Evolutionary conservation across 768 basidiomycete species (phyloP), one percentile per base, ranked within the genome.

Genomic region (Mycena sanguinolenta): DNA sequence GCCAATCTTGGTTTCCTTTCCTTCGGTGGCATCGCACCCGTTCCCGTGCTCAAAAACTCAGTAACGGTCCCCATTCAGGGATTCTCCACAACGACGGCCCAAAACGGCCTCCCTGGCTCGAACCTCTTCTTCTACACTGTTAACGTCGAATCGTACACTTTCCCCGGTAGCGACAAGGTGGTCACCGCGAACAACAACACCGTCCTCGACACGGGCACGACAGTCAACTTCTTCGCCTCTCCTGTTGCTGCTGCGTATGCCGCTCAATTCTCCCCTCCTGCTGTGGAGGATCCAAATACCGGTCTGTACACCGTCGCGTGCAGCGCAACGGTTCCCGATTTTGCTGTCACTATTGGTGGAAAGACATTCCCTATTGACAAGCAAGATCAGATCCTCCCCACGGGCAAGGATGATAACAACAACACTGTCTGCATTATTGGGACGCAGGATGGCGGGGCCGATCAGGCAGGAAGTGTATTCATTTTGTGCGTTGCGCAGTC

Each of bases 11-110:
- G 75, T 17, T 63, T 69, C 62, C 73, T 76, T 53, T 46, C 75
- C 4, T 76, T 76, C 59, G 74, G 75, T n/a, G 74, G 75, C 9
- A 75, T 76, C 34, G 70, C 75, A 21, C 67, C 72, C 27, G 75
- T 76, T 38, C 27, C 58, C 2, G 67, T 75, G 14, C 70, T 60
- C 28, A 27, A 54, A 27, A 57, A 60, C 27, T 23, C 66, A 17
- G 60, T 63, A n/a, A 73, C 74, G 23, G 63, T 75, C 42, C 58
- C 74, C 2, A 50, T 76, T 25, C 67, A 73, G 52, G 69, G 63
- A 5, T 76, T 71, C 58, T 34, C 72, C 28, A 42, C 58, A 42
- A 58, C 16, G 27, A 30, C 71, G 42, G 36, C 63, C 63, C 19
- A 60, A 44, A 30, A 6, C 8, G 23, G 52, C 1, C 44, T 50